phyloP scores from a whole-genome alignment of 1,139 yeast genomes.

The Diutina pseudorugosa region DNA sequence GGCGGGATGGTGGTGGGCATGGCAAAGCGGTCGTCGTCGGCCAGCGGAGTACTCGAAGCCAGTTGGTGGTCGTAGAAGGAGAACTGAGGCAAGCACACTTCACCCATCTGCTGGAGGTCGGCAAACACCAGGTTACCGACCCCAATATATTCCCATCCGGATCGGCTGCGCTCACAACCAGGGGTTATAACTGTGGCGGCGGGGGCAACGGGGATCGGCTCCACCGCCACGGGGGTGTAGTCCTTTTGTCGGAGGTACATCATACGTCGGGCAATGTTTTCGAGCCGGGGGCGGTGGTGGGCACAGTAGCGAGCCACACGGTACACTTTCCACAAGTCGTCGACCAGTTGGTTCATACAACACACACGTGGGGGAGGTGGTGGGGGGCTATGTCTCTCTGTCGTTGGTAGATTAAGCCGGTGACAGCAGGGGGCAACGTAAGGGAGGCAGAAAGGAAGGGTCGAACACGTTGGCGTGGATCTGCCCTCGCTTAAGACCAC shows the following conservation, averaged over 20 bases:
- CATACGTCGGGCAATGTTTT: slow-evolving; percentile 1
- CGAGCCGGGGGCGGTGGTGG: slow-evolving; percentile 1
- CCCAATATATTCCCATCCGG: neutral
- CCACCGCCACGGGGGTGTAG: slow-evolving; percentile 3
- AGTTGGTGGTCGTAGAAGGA: neutral
- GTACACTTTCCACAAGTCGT: slow-evolving; percentile 2
- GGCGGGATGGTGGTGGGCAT: neutral
- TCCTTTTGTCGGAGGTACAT: neutral
- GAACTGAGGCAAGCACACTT: slow-evolving; percentile 2
- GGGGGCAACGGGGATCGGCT: neutral
- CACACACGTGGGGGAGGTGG: neutral
- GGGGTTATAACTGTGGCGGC: neutral
- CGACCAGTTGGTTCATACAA: slow-evolving; percentile 1
- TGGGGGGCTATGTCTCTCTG: neutral
- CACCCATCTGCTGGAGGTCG: slow-evolving; percentile 4
- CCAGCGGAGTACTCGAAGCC: neutral
- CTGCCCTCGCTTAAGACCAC: neutral
- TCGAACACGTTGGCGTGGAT: neutral
- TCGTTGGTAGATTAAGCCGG: too few relatives aligned
- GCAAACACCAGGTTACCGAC: neutral
- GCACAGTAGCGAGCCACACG: neutral
- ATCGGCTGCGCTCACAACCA: neutral
- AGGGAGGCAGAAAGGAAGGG: too few relatives aligned
- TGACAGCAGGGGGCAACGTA: neutral
- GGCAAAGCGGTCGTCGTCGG: neutral